Evolutionary conservation across 139 green algal species (phyloP).

Genomic region (Prasinococcaceae sp.): DNA sequence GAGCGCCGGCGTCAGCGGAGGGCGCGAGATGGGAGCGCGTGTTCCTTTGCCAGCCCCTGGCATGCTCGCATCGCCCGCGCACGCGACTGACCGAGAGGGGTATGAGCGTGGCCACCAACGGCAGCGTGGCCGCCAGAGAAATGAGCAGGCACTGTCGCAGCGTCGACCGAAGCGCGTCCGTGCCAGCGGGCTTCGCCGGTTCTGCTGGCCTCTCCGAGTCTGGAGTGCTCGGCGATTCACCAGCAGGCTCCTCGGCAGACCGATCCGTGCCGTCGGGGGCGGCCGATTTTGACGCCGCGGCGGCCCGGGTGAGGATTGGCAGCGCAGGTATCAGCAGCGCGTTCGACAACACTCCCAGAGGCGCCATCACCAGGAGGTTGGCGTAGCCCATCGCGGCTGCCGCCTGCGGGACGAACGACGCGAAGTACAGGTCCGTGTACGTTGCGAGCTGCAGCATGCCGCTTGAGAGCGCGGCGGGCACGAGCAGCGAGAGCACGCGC

Average conservation of each 20-base stretch:
- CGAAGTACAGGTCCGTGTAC: constrained; percentile 38
- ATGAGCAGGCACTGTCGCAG: no score
- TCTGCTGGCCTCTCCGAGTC: no score
- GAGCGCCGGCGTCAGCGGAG: no score
- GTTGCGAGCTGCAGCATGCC: constrained; percentile 36
- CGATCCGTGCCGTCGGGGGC: no score
- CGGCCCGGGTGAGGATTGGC: no score
- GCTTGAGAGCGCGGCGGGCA: constrained; percentile 21
- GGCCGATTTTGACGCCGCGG: no score
- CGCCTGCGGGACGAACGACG: constrained; percentile 25
- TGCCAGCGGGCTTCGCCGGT: neutral
- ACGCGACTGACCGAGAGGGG: neutral
- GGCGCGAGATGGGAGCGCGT: no score
- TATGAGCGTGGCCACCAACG: constrained; percentile 18
- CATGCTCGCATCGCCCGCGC: neutral
- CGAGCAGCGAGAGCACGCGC: neutral
- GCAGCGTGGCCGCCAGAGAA: constrained; percentile 21
- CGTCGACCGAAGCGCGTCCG: no score
- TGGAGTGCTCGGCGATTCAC: no score
- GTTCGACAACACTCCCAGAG: constrained; percentile 28
- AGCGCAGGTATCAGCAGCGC: constrained; percentile 27
- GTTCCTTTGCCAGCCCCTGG: neutral
- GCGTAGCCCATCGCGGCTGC: constrained; percentile 27
- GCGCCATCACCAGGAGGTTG: constrained; percentile 15
- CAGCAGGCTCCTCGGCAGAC: no score